phyloP scores from a whole-genome alignment of 495 filamentous ascomycete genomes.

The Rostrohypoxylon terebratum region DNA sequence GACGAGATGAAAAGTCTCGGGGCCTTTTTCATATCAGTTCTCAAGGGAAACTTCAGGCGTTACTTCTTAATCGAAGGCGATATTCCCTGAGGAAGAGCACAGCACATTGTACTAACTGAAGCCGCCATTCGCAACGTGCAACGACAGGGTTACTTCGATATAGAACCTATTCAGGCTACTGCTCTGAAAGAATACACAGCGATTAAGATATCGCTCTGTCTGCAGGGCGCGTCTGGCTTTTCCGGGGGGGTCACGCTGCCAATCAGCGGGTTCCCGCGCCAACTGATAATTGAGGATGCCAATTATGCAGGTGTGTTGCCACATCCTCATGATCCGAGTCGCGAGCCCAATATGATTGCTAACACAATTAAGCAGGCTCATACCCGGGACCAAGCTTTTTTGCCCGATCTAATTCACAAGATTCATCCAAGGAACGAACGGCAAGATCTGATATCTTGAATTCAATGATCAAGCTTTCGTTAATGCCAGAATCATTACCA shows the following conservation, averaged over 20 bases:
- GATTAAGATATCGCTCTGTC: not conserved
- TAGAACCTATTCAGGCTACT: not conserved
- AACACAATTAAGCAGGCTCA: not conserved
- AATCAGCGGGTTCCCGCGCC: conserved; percentile 10
- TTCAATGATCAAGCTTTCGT: not conserved
- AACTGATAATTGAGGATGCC: not conserved
- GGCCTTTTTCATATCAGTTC: not conserved
- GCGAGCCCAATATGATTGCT: not conserved
- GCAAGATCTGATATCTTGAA: not conserved
- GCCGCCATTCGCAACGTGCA: not conserved
- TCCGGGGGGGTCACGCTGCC: not conserved
- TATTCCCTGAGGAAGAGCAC: not conserved
- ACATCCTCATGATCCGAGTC: not conserved
- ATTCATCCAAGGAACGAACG: not conserved
- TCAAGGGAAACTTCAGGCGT: conserved; percentile 3
- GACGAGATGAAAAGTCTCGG: conserved; percentile 5
- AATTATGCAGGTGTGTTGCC: not conserved
- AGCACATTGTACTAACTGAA: not conserved
- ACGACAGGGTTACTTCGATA: conserved; percentile 4
- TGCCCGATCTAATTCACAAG: too few relatives aligned
- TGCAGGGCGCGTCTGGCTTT: not conserved
- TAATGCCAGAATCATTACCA: not conserved
- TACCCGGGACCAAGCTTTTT: not conserved
- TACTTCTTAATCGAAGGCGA: conserved; percentile 3
- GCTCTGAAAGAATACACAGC: not conserved